These are phyloP conservation scores for Tetraselmis striata DNA, from an alignment of 139 green algal genomes.

Conservation along the genomic window DNA sequence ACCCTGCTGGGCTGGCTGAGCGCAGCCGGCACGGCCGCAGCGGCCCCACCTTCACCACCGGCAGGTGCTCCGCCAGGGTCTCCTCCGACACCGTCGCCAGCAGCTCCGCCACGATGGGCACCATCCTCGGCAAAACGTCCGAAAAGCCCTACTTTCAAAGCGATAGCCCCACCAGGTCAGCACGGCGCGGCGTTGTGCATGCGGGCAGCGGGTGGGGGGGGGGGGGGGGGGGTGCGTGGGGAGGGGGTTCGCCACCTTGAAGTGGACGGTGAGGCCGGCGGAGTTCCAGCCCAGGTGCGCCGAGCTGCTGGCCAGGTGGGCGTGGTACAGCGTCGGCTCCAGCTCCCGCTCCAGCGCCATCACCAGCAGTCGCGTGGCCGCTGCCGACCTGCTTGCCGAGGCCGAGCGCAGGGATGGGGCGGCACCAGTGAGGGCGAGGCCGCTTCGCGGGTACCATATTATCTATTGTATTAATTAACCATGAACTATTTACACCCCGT, in stretches of 20 bases:
- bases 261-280: background rate
- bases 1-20: too few relatives aligned
- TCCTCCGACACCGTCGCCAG: constrained; percentile 11
- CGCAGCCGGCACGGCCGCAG: too few relatives aligned
- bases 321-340: background rate
- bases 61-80: background rate
- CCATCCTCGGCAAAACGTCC: constrained; percentile 11
- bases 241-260: background rate
- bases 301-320: background rate
- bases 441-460: too few relatives aligned
- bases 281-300: background rate
- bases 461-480: too few relatives aligned
- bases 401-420: too few relatives aligned
- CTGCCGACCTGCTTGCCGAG: background rate
- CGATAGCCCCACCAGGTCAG: background rate
- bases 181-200: too few relatives aligned
- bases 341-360: background rate
- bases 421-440: too few relatives aligned
- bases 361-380: background rate
- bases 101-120: constrained; percentile 9
- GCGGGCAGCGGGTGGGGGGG: background rate
- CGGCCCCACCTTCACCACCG: background rate
- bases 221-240: too few relatives aligned
- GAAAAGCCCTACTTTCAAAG: constrained; percentile 23
- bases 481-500: too few relatives aligned